These are phyloP conservation scores for Diplodia scrobiculata DNA, from an alignment of 2,329 filamentous ascomycete genomes.

Conservation along the genomic window DNA sequence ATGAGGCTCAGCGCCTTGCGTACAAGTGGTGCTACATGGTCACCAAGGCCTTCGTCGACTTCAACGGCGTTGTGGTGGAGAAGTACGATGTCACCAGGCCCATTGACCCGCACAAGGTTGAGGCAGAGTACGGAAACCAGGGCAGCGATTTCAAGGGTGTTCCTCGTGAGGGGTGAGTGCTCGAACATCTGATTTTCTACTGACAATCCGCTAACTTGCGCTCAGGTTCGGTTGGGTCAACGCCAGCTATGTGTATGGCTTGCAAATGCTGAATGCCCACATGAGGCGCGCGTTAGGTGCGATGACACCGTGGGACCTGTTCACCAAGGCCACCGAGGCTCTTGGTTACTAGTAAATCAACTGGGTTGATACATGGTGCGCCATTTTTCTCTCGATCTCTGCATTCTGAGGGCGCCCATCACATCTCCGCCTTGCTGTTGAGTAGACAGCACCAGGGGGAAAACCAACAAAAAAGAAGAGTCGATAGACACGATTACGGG, in stretches of 20 bases:
- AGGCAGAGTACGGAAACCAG: constrained; percentile 97
- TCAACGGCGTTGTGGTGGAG: constrained; percentile 96
- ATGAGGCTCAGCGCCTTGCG: constrained; percentile 83
- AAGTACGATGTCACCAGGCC: constrained; percentile 96
- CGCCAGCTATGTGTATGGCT: constrained; percentile 91
- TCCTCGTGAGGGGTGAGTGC: constrained; percentile 86
- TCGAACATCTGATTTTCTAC: background rate
- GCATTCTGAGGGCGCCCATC: background rate
- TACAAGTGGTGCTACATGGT: constrained; percentile 99
- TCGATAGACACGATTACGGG: background rate
- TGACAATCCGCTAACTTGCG: constrained; percentile 34
- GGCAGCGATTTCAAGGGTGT: constrained; percentile 94
- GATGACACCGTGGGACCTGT: constrained; percentile 82
- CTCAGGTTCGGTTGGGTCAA: constrained; percentile 96
- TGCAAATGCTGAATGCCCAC: constrained; percentile 84
- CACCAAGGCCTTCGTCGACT: constrained; percentile 96
- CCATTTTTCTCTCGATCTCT: background rate
- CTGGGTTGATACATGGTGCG: background rate
- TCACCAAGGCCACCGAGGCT: constrained; percentile 64
- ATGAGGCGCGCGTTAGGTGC: constrained; percentile 87
- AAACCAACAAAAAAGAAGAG: background rate
- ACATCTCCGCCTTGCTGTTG: background rate
- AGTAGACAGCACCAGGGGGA: background rate
- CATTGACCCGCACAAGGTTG: constrained; percentile 87
- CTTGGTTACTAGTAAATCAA: constrained; percentile 34